Base-by-base conservation (phyloP, 2,329 filamentous ascomycete genomes). In the Fusarium sp. region DNA sequence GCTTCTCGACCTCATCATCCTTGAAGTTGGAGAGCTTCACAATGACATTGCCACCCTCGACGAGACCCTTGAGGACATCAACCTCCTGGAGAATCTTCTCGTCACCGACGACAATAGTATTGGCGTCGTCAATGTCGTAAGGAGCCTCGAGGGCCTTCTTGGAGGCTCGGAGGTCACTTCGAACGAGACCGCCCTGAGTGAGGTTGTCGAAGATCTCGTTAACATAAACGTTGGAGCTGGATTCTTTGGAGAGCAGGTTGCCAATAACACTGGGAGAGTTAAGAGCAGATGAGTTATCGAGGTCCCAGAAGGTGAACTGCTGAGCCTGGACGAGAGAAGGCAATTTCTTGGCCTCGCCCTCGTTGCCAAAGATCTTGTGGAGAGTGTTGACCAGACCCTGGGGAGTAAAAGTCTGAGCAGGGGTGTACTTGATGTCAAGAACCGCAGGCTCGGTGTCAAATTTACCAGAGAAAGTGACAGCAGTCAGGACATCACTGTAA, bases 261-360 rank as follows among this genome's bases (percentile, higher is more conserved):
- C 88, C 87, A 35, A 92, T 80, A 42, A 86, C 89, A 28, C 89
- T 84, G 17, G 94, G 92, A 3, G 94, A 91, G 67, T 86, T 86
- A 58, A 88, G 87, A 58, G 92, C 89, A 3, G 86, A 83, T 35
- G 95, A 95, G 81, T 91, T 89, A 79, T 98, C 96, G 45, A 93
- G 81, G 76, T 98, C 94, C 95, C 95, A 98, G 88, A 99, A 98
- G 18, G 92, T 92, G 85, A 96, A 98, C 83, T 98, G 93, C 82
- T 94, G 89, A 26, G 91, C 90, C 74, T 90, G 86, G 62, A 91
- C 82, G 52, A 87, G 81, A n/a, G 71, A 86, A 65, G 76, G 82
- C 69, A 80, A 80, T 64, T 82, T 78, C 64, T 84, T 83, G 31
- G 83, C 80, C 55, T 84, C 82, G 60, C 84, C 88, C 76, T 92